Base-by-base conservation (phyloP, 495 filamentous ascomycete species). In the Penicillium manginii region DNA sequence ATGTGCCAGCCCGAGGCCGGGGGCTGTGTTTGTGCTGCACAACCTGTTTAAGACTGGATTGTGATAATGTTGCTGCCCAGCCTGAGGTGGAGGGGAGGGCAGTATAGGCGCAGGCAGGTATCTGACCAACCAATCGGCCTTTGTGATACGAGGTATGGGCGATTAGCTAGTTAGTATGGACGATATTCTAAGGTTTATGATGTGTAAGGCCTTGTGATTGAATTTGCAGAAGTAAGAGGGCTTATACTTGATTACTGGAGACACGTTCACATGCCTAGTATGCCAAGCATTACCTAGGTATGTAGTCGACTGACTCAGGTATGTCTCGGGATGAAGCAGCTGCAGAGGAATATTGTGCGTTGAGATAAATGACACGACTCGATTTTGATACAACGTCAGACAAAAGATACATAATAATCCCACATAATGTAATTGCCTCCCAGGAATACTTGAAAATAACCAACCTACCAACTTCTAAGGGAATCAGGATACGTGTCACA, bases 1-100 rank as follows among this genome's bases (percentile, higher is more conserved):
- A 50, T 50, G 48, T 50, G 29, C 23, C 12, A 35, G 14, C 19
- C 48, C 48, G 31, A 50, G 48, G 22, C 48, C 22, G 45, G n/a
- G 22, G 18, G 45, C 21, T 47, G 45, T 47, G 18, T n/a, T 26
- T 47, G 45, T 47, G 21, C 45, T 47, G 45, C 45, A 47, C 26
- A n/a, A 29, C 22, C 45, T 47, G 21, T 26, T 47, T 18, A 43
- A 9, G 8, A 19, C 40, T 43, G 14, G n/a, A 17, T 39, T 39
- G 35, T 39, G 15, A n/a, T 39, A 43, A 5, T 9, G 15, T 17
- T 43, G 15, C 14, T 2, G n/a, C n/a, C n/a, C n/a, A n/a, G n/a
- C n/a, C n/a, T n/a, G n/a, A n/a, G n/a, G n/a, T n/a, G 15, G n/a
- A 2, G 40, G 17, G n/a, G 2, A 43, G 2, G 17, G 40, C 8